Conservation (phyloP, 2,329 filamentous ascomycete genomes). For the Ceratocystis cacaofunesta region DNA sequence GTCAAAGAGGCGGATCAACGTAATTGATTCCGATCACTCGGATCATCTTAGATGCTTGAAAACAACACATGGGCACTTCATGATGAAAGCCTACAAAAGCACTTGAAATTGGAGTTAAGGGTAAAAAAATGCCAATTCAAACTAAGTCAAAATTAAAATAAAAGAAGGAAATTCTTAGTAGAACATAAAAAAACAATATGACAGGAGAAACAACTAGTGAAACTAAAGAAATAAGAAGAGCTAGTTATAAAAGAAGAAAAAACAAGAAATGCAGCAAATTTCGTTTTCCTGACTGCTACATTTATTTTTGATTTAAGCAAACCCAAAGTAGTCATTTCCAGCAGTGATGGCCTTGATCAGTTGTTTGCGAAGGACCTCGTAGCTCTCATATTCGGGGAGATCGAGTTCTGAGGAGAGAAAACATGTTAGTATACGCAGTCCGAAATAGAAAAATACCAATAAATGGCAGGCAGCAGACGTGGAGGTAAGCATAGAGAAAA, state of each 20-base stretch:
- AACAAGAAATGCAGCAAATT: slow-evolving; percentile 13
- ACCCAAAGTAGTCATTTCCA: slow-evolving; percentile 93
- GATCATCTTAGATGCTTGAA: slow-evolving; percentile 1
- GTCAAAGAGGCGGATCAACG: too few relatives aligned
- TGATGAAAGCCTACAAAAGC: neutral
- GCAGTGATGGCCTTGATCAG: slow-evolving; percentile 94
- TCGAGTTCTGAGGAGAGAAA: slow-evolving; percentile 60
- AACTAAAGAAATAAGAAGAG: slow-evolving; percentile 6
- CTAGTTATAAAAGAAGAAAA: neutral
- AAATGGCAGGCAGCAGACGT: neutral
- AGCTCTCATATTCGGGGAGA: slow-evolving; percentile 93
- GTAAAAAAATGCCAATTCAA: neutral
- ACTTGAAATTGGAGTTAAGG: neutral
- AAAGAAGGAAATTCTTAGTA: neutral
- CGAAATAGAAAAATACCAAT: slow-evolving; percentile 12
- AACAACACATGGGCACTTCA: neutral
- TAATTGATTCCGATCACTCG: too few relatives aligned
- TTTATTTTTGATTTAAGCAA: slow-evolving; percentile 47
- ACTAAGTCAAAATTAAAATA: neutral
- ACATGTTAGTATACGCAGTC: slow-evolving; percentile 23
- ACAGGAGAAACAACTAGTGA: neutral
- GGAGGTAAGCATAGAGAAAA: neutral
- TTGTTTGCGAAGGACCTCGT: slow-evolving; percentile 75
- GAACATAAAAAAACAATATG: neutral
- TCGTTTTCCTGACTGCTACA: neutral